These are phyloP conservation scores for Lactifluus rugatus DNA, from an alignment of 768 basidiomycete genomes.

Conservation along the genomic window DNA sequence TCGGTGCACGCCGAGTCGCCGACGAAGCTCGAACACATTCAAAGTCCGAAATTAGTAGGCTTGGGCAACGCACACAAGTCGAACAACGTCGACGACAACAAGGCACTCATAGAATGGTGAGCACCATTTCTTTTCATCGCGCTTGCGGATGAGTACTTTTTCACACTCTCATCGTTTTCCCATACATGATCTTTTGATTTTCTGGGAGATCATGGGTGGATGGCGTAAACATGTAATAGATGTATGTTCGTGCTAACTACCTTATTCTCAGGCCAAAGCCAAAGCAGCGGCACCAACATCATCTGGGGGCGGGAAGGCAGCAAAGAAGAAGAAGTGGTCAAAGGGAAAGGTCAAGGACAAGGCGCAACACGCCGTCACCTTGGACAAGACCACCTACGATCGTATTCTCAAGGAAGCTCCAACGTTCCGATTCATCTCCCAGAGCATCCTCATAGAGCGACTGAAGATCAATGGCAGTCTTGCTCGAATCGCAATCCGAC, in stretches of 20 bases:
- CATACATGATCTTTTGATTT: slow-evolving; percentile 1
- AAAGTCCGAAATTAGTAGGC: background rate
- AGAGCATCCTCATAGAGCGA: slow-evolving; percentile 96
- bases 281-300: slow-evolving; percentile 60
- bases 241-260: slow-evolving; percentile 19
- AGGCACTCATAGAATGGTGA: slow-evolving; percentile 29
- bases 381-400: slow-evolving; percentile 89
- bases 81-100: slow-evolving; percentile 18
- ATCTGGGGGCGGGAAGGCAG: slow-evolving; percentile 71
- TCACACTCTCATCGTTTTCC: background rate
- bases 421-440: slow-evolving; percentile 97
- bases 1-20: background rate
- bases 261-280: slow-evolving; percentile 37
- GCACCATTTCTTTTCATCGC: slow-evolving; percentile 11
- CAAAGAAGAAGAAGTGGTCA: slow-evolving; percentile 99
- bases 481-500: slow-evolving; percentile 82
- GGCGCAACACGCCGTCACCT: slow-evolving; percentile 90
- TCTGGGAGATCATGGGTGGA: slow-evolving; percentile 21
- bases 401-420: slow-evolving; percentile 98
- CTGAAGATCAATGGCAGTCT: slow-evolving; percentile 94
- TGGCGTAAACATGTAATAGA: slow-evolving; percentile 20
- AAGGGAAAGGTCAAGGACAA: slow-evolving; percentile 99
- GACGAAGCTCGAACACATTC: background rate
- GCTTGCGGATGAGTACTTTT: background rate
- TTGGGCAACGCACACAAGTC: background rate